Conservation (phyloP, 2,329 filamentous ascomycete genomes). For the Xylaria multiplex region DNA sequence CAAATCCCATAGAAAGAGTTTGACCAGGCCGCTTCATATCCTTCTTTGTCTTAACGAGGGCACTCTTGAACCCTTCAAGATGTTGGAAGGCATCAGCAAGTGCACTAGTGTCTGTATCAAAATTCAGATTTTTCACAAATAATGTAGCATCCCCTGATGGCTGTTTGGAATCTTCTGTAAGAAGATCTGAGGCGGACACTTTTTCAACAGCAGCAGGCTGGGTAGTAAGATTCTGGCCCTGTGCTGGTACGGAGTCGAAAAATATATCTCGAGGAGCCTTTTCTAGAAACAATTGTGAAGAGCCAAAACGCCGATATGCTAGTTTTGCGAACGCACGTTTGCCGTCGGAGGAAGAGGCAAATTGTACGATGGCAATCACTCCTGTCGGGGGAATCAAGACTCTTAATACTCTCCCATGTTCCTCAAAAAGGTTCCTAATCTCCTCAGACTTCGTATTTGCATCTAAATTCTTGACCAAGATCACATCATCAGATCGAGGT, state of each 20-base stretch:
- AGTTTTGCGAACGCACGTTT: conserved; percentile 85
- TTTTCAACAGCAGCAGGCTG: conserved; percentile 63
- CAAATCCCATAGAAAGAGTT: conserved; percentile 95
- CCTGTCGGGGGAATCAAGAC: conserved; percentile 93
- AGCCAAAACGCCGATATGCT: conserved; percentile 87
- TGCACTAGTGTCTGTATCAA: conserved; percentile 80
- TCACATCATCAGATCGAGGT: conserved; percentile 84
- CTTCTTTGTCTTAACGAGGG: conserved; percentile 89
- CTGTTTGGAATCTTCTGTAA: conserved; percentile 57
- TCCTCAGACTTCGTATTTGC: conserved; percentile 84
- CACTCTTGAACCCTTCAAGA: conserved; percentile 88
- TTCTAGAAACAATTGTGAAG: conserved; percentile 87
- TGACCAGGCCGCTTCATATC: conserved; percentile 92
- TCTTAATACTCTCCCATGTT: conserved; percentile 81
- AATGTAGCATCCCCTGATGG: conserved; percentile 77
- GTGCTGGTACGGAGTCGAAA: conserved; percentile 46
- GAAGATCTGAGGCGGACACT: conserved; percentile 73
- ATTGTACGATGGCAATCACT: conserved; percentile 94
- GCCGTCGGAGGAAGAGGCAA: conserved; percentile 79
- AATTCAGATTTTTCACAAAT: conserved; percentile 94
- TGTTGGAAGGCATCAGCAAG: conserved; percentile 81
- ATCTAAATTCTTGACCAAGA: conserved; percentile 95
- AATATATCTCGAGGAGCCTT: conserved; percentile 91
- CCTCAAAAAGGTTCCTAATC: conserved; percentile 81
- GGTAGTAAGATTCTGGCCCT: conserved; percentile 41